Conservation (phyloP, 352 stramenopile species). For the Globisporangium camurandrum region DNA sequence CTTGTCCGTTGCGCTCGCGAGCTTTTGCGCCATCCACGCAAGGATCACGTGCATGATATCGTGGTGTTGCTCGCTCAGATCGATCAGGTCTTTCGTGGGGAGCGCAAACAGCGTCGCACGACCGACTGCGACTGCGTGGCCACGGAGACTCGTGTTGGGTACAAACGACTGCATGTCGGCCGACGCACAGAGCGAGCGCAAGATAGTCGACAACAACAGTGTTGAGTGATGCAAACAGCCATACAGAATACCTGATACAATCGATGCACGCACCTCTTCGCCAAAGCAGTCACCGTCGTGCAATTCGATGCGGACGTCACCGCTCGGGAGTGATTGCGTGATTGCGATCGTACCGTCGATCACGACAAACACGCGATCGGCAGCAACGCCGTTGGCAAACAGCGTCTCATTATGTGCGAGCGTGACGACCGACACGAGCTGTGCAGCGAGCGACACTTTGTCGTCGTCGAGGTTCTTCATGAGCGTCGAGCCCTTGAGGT, state of each 20-base stretch:
- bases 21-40: slow-evolving; percentile 69
- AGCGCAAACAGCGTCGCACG: slow-evolving; percentile 70
- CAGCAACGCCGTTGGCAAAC: slow-evolving; percentile 32
- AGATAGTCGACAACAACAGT: not conserved
- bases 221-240: not conserved
- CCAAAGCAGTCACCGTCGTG: slow-evolving; percentile 72
- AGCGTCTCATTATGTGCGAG: slow-evolving; percentile 51
- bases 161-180: slow-evolving; percentile 64
- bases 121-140: slow-evolving; percentile 32
- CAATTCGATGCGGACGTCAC: slow-evolving; percentile 31
- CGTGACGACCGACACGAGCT: slow-evolving; percentile 57
- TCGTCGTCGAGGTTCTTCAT: slow-evolving; percentile 82
- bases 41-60: slow-evolving; percentile 81
- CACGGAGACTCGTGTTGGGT: slow-evolving; percentile 33
- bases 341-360: slow-evolving; percentile 69
- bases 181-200: no score
- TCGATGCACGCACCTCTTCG: slow-evolving; percentile 48
- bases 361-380: slow-evolving; percentile 54
- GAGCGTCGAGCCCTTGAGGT: slow-evolving; percentile 74
- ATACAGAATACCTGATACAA: slow-evolving; percentile 13
- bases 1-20: slow-evolving; percentile 52
- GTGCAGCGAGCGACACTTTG: slow-evolving; percentile 70
- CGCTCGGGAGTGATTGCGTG: slow-evolving; percentile 11
- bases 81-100: slow-evolving; percentile 63
- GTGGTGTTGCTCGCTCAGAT: slow-evolving; percentile 69